phyloP scores from a whole-genome alignment of 441 rosid genomes.

The Rhodomyrtus psidioides region DNA sequence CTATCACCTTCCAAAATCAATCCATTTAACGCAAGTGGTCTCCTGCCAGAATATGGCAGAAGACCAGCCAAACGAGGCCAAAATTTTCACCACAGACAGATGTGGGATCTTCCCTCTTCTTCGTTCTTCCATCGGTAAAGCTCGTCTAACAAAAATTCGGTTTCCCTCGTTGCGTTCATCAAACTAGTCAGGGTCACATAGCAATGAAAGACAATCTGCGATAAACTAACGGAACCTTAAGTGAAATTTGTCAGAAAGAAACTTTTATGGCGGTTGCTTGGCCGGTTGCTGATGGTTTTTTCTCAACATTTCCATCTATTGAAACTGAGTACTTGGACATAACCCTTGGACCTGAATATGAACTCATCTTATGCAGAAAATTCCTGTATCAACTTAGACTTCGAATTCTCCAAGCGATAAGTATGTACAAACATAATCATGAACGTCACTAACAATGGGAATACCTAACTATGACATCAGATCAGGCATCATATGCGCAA shows the following conservation, averaged over 20 bases:
- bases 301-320: neutral
- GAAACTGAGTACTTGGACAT: neutral
- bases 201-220: neutral
- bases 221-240: neutral
- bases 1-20: conserved; percentile 2
- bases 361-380: neutral
- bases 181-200: neutral
- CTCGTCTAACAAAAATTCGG: neutral
- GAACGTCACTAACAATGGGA: neutral
- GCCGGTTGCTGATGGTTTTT: neutral
- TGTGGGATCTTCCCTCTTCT: neutral
- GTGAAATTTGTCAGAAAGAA: neutral
- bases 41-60: neutral
- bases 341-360: neutral
- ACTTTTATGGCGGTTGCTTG: neutral
- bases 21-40: conserved; percentile 2
- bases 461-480: neutral
- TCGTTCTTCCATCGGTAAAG: neutral
- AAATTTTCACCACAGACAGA: neutral
- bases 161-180: neutral
- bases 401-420: neutral
- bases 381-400: neutral
- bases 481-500: neutral
- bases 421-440: neutral
- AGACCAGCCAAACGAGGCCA: neutral